A percentile compares a stretch with the other conserved stretches of the same genome.
These are phyloP conservation scores for Metschnikowia lachancei DNA, from an alignment of 805 yeast genomes.

Conservation along the genomic window DNA sequence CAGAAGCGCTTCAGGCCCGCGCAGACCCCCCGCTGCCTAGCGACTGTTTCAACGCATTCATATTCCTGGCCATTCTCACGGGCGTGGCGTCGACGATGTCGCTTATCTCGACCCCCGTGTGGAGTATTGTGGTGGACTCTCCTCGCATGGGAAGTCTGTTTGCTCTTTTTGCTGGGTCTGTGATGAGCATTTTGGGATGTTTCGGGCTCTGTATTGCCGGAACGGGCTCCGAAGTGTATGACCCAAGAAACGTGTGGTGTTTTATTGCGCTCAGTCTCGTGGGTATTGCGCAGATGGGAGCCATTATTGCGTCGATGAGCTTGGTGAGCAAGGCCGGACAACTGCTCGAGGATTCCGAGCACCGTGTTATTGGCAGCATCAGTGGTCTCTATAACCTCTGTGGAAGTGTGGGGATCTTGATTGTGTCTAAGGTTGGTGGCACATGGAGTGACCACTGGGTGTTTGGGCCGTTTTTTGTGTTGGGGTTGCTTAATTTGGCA, in stretches of 20 bases:
- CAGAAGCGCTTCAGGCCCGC: background rate
- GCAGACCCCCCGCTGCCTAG: slow-evolving; percentile 30
- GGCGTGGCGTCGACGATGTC: slow-evolving; percentile 64
- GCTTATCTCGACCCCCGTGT: slow-evolving; percentile 58
- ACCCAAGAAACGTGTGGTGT: slow-evolving; percentile 36
- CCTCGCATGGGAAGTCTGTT: slow-evolving; percentile 27
- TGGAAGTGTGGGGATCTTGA: slow-evolving; percentile 66
- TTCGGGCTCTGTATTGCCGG: slow-evolving; percentile 28
- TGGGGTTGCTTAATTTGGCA: slow-evolving; percentile 40
- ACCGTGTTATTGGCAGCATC: slow-evolving; percentile 60
- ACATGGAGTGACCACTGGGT: slow-evolving; percentile 53
- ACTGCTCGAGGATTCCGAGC: slow-evolving; percentile 20
- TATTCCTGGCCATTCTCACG: slow-evolving; percentile 63
- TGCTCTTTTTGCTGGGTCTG: slow-evolving; percentile 37
- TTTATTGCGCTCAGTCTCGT: slow-evolving; percentile 42
- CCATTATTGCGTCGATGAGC: slow-evolving; percentile 62
- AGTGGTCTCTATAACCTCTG: slow-evolving; percentile 67
- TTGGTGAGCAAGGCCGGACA: slow-evolving; percentile 36
- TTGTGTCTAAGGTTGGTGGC: slow-evolving; percentile 63
- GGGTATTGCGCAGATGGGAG: slow-evolving; percentile 63
- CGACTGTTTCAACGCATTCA: slow-evolving; percentile 60
- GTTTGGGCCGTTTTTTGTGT: slow-evolving; percentile 56
- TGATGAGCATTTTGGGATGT: slow-evolving; percentile 45
- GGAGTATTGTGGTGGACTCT: slow-evolving; percentile 57
- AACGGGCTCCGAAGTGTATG: slow-evolving; percentile 22